Base-by-base conservation (phyloP, 164 flowering plant species). In the Stephania cephalantha region DNA sequence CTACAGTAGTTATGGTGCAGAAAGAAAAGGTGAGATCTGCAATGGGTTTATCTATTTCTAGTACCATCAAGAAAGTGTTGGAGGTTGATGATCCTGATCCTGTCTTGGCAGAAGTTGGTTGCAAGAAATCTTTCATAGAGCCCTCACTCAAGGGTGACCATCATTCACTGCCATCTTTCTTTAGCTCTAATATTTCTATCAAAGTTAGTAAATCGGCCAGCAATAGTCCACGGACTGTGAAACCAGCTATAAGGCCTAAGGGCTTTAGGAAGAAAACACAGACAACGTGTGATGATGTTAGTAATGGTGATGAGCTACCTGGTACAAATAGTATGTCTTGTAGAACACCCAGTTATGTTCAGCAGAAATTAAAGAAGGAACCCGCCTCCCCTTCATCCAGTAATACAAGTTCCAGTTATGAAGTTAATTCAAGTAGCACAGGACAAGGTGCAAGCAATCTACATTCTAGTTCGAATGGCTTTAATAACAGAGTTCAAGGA, bases 231-330 rank as follows among this genome's bases (percentile, higher is more conserved):
- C 81, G 81, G 48, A 13, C 74, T n/a, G 81, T 82, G 52, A 88
- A 84, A 75, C 83, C 85, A 11, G 80, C 69, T 63, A 48, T 82
- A 73, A 85, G 84, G 81, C 88, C 77, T 69, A 91, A 82, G 78
- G 81, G 65, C 76, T 69, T 81, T 20, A 88, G 84, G 77, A 91
- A 82, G 84, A 91, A 90, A 77, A 69, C 65, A 55, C 87, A 85
- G 77, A 84, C 79, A 31, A 79, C 73, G n/a, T 52, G 69, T 74
- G 61, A 73, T 71, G 79, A 66, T n/a, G 76, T 75, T 46, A 63
- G 76, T 50, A 74, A 74, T 69, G 78, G 44, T 45, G 79, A 78
- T 69, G 11, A 67, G 72, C 79, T 45, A 76, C 74, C 79, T 69
- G 58, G 78, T 45, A 74, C 81, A 22, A 70, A 81, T 64, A 80